These are phyloP conservation scores for Fusarium sarcochroum DNA, from an alignment of 2,329 filamentous ascomycete genomes.

Conservation along the genomic window DNA sequence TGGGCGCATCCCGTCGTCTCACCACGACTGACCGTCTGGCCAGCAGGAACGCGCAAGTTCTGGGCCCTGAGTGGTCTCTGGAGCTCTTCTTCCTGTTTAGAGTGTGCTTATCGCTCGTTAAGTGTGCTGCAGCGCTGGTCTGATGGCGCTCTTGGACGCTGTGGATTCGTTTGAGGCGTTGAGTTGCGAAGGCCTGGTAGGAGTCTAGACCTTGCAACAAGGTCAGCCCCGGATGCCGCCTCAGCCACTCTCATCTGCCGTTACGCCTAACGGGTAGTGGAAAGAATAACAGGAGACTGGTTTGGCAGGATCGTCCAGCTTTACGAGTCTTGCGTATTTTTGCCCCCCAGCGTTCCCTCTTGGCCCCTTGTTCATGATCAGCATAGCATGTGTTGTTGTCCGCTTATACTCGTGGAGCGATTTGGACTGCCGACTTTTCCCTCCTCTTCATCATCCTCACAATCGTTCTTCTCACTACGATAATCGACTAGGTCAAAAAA, in stretches of 20 bases:
- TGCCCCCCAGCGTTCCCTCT: conserved; percentile 17
- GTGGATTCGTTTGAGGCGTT: conserved; percentile 39
- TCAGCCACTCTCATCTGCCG: conserved; percentile 48
- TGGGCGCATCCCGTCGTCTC: conserved; percentile 40
- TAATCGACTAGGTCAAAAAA: conserved; percentile 12
- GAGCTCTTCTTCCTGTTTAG: conserved; percentile 2
- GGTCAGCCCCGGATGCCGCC: conserved; percentile 47
- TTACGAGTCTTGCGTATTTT: conserved; percentile 12
- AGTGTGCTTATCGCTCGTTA: conserved; percentile 2
- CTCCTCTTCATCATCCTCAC: conserved; percentile 18
- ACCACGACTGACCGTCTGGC: conserved; percentile 37
- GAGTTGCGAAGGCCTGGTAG: conserved; percentile 22
- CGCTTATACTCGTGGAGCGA: conserved; percentile 12
- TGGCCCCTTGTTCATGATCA: conserved; percentile 36
- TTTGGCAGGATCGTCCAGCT: neutral
- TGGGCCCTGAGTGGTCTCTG: conserved; percentile 17
- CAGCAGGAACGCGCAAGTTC: conserved; percentile 35
- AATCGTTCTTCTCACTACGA: conserved; percentile 10
- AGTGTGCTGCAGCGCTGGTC: conserved; percentile 11
- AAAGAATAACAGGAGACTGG: conserved; percentile 27
- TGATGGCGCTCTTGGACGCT: conserved; percentile 24
- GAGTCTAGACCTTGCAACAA: conserved; percentile 42
- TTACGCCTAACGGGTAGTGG: conserved; percentile 30
- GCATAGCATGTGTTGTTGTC: conserved; percentile 20
- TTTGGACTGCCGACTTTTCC: conserved; percentile 14